Conservation (phyloP, 2,329 filamentous ascomycete species). For the Cercospora sp. region DNA sequence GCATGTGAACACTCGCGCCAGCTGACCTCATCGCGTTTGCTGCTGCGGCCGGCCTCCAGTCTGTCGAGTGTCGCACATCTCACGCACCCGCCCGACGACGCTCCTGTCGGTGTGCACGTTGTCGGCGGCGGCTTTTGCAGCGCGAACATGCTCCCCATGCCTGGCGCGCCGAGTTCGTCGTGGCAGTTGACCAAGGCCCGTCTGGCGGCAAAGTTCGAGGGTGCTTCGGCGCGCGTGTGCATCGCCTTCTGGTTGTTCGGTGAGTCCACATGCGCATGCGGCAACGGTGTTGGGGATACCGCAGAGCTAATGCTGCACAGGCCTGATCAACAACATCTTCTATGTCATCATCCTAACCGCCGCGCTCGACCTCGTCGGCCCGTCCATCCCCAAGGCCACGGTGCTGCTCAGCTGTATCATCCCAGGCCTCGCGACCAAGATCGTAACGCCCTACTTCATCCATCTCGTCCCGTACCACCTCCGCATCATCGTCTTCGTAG, state of each 20-base stretch:
- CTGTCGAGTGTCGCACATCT: not conserved
- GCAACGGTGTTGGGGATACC: not conserved
- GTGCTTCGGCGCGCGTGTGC: conserved; percentile 69
- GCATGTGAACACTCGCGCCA: not conserved
- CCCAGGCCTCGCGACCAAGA: conserved; percentile 72
- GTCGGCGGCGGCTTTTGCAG: not conserved
- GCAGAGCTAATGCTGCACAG: conserved; percentile 46
- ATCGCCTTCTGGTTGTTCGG: conserved; percentile 93
- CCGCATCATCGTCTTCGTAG: conserved; percentile 73
- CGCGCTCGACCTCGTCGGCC: conserved; percentile 90
- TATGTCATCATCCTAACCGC: conserved; percentile 96
- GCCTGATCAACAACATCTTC: conserved; percentile 93
- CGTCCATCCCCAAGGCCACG: conserved; percentile 79
- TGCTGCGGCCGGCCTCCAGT: not conserved
- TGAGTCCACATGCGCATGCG: conserved; percentile 45
- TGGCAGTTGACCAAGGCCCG: conserved; percentile 49
- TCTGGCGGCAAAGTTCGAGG: conserved; percentile 62
- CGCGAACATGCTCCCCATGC: conserved; percentile 15
- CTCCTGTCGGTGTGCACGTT: not conserved
- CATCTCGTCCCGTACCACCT: conserved; percentile 77
- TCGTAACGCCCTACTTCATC: conserved; percentile 86
- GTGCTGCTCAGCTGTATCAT: conserved; percentile 92
- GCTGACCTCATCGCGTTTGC: conserved; percentile 1
- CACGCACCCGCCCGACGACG: not conserved
- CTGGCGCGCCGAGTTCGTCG: conserved; percentile 10